These are phyloP conservation scores for Anacardium occidentale DNA, from an alignment of 345 rosid genomes.

Conservation along the genomic window DNA sequence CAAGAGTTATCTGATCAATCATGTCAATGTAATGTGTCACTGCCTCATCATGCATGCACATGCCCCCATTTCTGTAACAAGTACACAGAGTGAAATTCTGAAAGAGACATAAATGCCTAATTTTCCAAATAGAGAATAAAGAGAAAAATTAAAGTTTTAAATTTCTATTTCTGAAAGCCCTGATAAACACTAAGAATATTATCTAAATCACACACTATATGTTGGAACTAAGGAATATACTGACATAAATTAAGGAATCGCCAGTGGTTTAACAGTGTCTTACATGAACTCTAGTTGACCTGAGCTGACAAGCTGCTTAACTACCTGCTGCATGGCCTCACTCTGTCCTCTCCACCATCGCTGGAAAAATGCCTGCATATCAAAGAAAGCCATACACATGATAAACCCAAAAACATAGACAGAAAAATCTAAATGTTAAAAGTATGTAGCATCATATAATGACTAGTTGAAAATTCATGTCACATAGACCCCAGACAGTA, in stretches of 20 bases:
- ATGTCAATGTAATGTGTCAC: conserved; percentile 88
- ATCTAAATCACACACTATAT: neutral
- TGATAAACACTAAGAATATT: neutral
- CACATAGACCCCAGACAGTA: neutral
- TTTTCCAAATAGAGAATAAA: neutral
- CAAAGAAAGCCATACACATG: conserved; percentile 13
- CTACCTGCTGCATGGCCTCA: conserved; percentile 48
- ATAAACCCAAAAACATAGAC: neutral
- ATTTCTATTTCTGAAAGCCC: neutral
- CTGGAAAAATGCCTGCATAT: conserved; percentile 86
- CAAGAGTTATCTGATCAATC: conserved; percentile 97
- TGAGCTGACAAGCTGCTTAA: conserved; percentile 58
- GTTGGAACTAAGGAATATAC: neutral
- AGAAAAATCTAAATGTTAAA: neutral
- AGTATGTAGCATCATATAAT: neutral
- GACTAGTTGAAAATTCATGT: neutral
- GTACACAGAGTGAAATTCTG: conserved; percentile 4
- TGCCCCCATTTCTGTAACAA: conserved; percentile 86
- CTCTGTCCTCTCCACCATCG: conserved; percentile 97
- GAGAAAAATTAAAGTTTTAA: neutral
- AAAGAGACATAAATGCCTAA: conserved; percentile 1
- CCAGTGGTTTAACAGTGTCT: conserved; percentile 13
- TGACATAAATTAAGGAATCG: neutral
- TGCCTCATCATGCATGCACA: conserved; percentile 99
- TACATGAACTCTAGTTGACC: conserved; percentile 97